Base-by-base conservation (phyloP, 2,329 filamentous ascomycete genomes). In the Emericellopsis atlantica region DNA sequence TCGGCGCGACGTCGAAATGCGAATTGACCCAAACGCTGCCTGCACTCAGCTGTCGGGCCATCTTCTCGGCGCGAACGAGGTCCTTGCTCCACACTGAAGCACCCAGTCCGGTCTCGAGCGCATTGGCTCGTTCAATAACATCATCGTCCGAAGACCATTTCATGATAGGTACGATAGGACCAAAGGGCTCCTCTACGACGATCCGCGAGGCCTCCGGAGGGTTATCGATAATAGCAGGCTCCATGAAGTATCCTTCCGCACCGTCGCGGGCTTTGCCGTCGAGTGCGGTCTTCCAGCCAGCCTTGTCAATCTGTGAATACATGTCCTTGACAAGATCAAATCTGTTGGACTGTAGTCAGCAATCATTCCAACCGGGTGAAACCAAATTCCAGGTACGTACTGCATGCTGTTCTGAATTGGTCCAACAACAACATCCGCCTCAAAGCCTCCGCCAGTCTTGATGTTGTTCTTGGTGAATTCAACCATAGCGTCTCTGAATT, bases 111-210 rank as follows among this genome's bases (percentile, higher is more conserved):
- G 64, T 67, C 18, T 69, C 61, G 2, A 61, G 59, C 16, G 65
- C 59, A 44, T 79, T 80, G 2, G 71, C 75, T 4, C 74, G 65
- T 2, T 53, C 52, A 24, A 82, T 58, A 0, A 79, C 73, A 15
- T 81, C 76, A 5, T 68, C 68, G 45, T 84, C 78, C 23, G 71
- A 65, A 0, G 61, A 61, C 76, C 77, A 84, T 16, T 66, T 69
- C 42, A 81, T 51, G 7, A 82, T 58, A 0, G 79, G 79, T 1
- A 83, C 65, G 26, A 84, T 75, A 0, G 80, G 80, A 66, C 37
- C 71, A 33, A 61, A 61, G 0, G 66, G 69, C 51, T 77, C 73
- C 47, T 74, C 74, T 2, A 60, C 56, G 1, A 79, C 73, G 26
- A 81, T 69, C 1, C 65, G 60, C 0, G 73, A 72, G 40, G 68